Evolutionary conservation across 2,329 filamentous ascomycete species (phyloP), one percentile per base, ranked within the genome.

Genomic region (Stagonosporopsis chrysanthemi): DNA sequence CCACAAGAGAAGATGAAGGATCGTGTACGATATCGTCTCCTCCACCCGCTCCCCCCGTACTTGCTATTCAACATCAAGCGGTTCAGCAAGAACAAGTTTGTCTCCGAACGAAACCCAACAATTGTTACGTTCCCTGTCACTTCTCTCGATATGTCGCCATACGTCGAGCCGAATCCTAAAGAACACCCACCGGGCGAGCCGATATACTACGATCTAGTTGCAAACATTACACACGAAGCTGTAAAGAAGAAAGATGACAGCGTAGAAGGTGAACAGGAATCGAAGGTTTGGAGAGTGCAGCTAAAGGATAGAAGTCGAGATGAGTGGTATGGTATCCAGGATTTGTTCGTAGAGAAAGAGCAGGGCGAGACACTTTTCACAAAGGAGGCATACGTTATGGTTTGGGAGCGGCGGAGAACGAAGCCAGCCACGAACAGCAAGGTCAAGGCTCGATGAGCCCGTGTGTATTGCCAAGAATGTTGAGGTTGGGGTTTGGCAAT

Each of bases 31-130:
- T 97, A 97, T 78, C 88, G 94, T 15, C 83, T 99, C 4, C 80
- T 96, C 44, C 93, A 97, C 70, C 95, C 95, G 0, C 83, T 99
- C 0, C 95, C 95, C 0, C 94, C 93, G 0, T 98, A 90, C 73
- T 86, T 99, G 17, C 82, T 95, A 50, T 92, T 99, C 80, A 94
- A 99, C 80, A 89, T 98, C 80, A 98, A 98, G 81, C 92, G 95
- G 67, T 99, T 99, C 83, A 91, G 89, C 66, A 88, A 90, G 65
- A 99, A 99, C 82, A 97, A 97, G 76, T 99, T 99, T 72, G 91
- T 99, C 19, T 86, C 90, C 2, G 94, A 98, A 79, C 90, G 95
- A 47, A 99, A 99, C 76, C 95, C 94, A 1, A 99, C 95, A 9
- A 99, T 99, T 70, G 95, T 99, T 62, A 98, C 94, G 0, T 99